A percentile compares a stretch with the other conserved stretches of the same genome.
These are phyloP conservation scores for Diaporthe destruens DNA, from an alignment of 2,329 filamentous ascomycete species.

Conservation along the genomic window DNA sequence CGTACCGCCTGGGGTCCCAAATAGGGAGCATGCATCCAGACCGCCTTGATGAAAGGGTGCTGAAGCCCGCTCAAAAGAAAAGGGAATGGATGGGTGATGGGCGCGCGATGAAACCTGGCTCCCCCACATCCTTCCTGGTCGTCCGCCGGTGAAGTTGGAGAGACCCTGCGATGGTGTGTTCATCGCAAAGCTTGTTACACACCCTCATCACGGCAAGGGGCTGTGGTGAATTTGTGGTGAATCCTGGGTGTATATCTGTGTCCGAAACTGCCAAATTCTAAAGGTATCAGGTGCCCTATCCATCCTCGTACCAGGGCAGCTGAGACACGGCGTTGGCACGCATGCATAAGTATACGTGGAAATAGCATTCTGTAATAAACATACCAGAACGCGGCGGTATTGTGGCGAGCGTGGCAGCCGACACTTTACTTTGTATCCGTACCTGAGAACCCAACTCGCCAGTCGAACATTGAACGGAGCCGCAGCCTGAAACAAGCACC, in stretches of 20 bases:
- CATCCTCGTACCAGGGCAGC: not conserved
- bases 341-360: not conserved
- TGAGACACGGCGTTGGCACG: slow-evolving; percentile 13
- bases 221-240: not conserved
- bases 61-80: slow-evolving; percentile 13
- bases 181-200: slow-evolving; percentile 31
- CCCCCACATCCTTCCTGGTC: slow-evolving; percentile 19
- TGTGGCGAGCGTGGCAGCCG: slow-evolving; percentile 1
- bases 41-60: slow-evolving; percentile 20
- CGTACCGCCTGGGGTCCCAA: not conserved
- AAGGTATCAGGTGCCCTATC: no score
- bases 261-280: slow-evolving; percentile 10
- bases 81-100: slow-evolving; percentile 32
- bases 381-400: not conserved
- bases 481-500: slow-evolving; percentile 17
- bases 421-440: no score
- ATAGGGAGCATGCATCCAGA: slow-evolving; percentile 25
- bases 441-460: not conserved
- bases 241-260: not conserved
- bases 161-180: slow-evolving; percentile 30
- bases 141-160: slow-evolving; percentile 16
- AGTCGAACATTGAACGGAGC: not conserved
- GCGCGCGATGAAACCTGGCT: slow-evolving; percentile 26
- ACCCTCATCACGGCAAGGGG: not conserved
- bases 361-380: not conserved